Conservation (phyloP, 768 basidiomycete genomes). For the Amanita molliuscula region DNA sequence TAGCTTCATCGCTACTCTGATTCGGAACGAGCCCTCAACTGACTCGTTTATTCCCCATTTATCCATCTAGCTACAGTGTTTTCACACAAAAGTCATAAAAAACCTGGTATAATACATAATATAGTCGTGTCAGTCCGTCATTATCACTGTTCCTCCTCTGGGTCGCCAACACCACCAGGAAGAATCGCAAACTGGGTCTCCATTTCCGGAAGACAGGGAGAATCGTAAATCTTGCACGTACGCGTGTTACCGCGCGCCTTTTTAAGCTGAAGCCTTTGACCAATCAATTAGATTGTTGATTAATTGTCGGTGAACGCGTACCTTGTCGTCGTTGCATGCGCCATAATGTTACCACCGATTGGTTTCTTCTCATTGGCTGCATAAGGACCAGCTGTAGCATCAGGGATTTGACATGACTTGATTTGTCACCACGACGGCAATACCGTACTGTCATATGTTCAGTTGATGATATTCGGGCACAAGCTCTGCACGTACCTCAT, state of each 20-base stretch:
- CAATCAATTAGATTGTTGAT: constrained; percentile 7
- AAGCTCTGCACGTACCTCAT: constrained; percentile 53
- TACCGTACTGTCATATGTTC: constrained; percentile 63
- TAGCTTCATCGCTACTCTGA: constrained; percentile 12
- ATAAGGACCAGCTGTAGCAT: constrained; percentile 84
- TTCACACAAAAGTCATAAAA: constrained; percentile 4
- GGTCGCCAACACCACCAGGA: constrained; percentile 85
- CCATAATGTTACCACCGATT: constrained; percentile 98
- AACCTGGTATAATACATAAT: constrained; percentile 2
- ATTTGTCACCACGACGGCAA: constrained; percentile 95
- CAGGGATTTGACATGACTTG: constrained; percentile 99
- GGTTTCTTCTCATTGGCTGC: constrained; percentile 94
- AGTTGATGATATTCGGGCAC: background rate
- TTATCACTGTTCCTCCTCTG: constrained; percentile 69
- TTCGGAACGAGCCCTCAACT: constrained; percentile 25
- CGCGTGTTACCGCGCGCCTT: constrained; percentile 89
- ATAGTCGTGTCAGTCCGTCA: background rate
- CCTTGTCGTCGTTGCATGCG: constrained; percentile 97
- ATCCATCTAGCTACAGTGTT: constrained; percentile 13
- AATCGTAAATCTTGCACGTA: constrained; percentile 96
- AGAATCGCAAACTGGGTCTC: constrained; percentile 95
- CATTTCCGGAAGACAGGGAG: constrained; percentile 93
- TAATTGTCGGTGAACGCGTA: constrained; percentile 18
- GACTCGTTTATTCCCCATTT: constrained; percentile 22
- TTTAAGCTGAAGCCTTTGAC: constrained; percentile 70